Conservation (phyloP, 495 filamentous ascomycete genomes). For the Penicillium cinerascens region DNA sequence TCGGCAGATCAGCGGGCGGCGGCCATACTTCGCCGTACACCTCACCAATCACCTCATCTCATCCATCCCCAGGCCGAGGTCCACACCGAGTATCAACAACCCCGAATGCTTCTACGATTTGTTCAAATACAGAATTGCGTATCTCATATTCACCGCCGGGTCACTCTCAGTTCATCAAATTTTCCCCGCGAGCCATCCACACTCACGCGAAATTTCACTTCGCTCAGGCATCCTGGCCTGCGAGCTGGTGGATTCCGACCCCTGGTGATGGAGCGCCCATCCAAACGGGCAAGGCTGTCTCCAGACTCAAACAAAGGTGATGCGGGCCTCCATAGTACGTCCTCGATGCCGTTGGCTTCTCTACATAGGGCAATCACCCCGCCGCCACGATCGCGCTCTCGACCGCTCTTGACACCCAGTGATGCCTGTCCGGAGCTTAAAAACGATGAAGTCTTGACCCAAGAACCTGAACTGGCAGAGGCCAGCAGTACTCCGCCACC, state of each 20-base stretch:
- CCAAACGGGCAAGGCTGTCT: constrained; percentile 17
- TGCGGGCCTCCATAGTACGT: background rate
- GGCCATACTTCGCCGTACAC: background rate
- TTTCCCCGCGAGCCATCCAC: background rate
- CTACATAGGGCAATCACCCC: constrained; percentile 37
- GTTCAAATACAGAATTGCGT: background rate
- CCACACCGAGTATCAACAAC: background rate
- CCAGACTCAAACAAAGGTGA: background rate
- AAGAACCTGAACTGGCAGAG: background rate
- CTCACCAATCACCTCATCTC: background rate
- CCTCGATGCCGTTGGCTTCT: constrained; percentile 22
- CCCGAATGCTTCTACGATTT: background rate
- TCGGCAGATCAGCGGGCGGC: background rate
- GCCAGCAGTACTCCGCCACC: background rate
- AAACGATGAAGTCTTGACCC: background rate
- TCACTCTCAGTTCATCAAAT: background rate
- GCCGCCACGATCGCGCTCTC: constrained; percentile 17
- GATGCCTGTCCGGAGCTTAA: constrained; percentile 3
- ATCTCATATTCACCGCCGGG: background rate
- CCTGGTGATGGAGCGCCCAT: constrained; percentile 7
- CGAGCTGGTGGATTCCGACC: background rate
- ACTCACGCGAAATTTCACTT: background rate
- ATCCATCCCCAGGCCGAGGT: background rate
- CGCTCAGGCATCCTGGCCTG: background rate
- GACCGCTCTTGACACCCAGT: background rate